phyloP scores from a whole-genome alignment of 352 stramenopile genomes.

The Globisporangium megalacanthum region DNA sequence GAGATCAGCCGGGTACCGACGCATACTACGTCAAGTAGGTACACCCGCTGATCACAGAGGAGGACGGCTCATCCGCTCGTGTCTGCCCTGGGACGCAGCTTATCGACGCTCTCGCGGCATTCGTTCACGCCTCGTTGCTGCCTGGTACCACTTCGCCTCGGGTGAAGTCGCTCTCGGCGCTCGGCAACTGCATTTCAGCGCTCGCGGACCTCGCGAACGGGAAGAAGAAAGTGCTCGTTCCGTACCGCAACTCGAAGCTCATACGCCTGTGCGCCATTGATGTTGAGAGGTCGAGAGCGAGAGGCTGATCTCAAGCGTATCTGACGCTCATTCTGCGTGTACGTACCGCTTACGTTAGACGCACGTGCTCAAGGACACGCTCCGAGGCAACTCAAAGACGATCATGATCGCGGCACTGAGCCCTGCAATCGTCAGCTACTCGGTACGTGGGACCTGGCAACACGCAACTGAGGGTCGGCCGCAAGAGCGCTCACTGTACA shows the following conservation, averaged over 20 bases:
- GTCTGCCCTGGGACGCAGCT: slow-evolving; percentile 34
- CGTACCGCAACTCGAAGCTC: slow-evolving; percentile 91
- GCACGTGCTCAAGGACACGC: slow-evolving; percentile 78
- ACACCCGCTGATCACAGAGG: not conserved
- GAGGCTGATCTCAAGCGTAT: not conserved
- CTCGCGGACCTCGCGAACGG: slow-evolving; percentile 81
- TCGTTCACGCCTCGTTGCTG: not conserved
- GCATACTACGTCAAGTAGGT: not conserved
- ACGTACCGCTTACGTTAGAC: slow-evolving; percentile 28
- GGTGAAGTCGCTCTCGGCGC: slow-evolving; percentile 69
- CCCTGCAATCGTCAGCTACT: slow-evolving; percentile 85
- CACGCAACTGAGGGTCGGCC: not conserved
- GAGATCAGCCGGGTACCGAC: slow-evolving; percentile 61
- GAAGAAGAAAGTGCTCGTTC: slow-evolving; percentile 86
- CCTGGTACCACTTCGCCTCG: not conserved
- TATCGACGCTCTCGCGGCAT: slow-evolving; percentile 20
- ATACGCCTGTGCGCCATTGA: slow-evolving; percentile 24
- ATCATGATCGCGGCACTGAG: slow-evolving; percentile 90
- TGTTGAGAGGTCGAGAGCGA: not conserved
- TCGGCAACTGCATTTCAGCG: slow-evolving; percentile 91
- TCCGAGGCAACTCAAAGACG: slow-evolving; percentile 87
- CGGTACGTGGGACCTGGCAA: slow-evolving; percentile 19
- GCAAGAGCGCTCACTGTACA: not conserved
- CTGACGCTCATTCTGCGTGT: not conserved
- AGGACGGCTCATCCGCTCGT: not conserved